These are phyloP conservation scores for Lichtheimia corymbifera DNA, from an alignment of 371 early-diverging fungal genomes.

Conservation along the genomic window DNA sequence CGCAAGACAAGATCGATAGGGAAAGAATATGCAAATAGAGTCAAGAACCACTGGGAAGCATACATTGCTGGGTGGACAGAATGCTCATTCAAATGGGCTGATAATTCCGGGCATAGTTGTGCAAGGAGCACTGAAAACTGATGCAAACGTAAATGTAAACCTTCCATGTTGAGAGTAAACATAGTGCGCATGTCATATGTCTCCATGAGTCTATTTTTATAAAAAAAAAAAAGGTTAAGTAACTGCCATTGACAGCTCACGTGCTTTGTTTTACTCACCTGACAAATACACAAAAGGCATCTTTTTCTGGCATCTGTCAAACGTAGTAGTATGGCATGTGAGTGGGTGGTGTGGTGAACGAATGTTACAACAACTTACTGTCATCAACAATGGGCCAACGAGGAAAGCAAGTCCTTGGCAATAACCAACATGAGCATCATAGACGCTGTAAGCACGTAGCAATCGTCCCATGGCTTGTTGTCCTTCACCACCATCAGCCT, in stretches of 20 bases:
- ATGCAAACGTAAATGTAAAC: slow-evolving; percentile 81
- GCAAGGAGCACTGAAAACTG: slow-evolving; percentile 86
- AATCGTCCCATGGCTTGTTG: slow-evolving; percentile 84
- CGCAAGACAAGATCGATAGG: slow-evolving; percentile 88
- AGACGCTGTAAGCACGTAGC: slow-evolving; percentile 87
- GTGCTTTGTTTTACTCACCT: slow-evolving; percentile 38
- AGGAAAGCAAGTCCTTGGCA: slow-evolving; percentile 96
- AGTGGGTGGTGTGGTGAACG: neutral
- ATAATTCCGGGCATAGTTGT: slow-evolving; percentile 79
- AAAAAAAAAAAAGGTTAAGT: slow-evolving; percentile 25
- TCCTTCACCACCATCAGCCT: slow-evolving; percentile 79
- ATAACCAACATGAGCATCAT: slow-evolving; percentile 93
- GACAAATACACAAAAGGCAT: slow-evolving; percentile 90
- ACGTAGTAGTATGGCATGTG: neutral
- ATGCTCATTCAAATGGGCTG: slow-evolving; percentile 71
- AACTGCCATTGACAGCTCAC: slow-evolving; percentile 17
- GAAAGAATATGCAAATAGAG: slow-evolving; percentile 92
- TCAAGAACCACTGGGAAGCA: slow-evolving; percentile 93
- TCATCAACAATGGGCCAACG: slow-evolving; percentile 87
- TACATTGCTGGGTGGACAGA: slow-evolving; percentile 88
- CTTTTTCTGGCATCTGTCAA: slow-evolving; percentile 84
- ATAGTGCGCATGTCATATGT: slow-evolving; percentile 80
- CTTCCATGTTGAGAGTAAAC: slow-evolving; percentile 88
- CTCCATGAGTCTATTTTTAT: slow-evolving; percentile 75
- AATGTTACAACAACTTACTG: slow-evolving; percentile 50